phyloP scores from a whole-genome alignment of 148 eudicot genomes.

The Chenopodium quinoa region DNA sequence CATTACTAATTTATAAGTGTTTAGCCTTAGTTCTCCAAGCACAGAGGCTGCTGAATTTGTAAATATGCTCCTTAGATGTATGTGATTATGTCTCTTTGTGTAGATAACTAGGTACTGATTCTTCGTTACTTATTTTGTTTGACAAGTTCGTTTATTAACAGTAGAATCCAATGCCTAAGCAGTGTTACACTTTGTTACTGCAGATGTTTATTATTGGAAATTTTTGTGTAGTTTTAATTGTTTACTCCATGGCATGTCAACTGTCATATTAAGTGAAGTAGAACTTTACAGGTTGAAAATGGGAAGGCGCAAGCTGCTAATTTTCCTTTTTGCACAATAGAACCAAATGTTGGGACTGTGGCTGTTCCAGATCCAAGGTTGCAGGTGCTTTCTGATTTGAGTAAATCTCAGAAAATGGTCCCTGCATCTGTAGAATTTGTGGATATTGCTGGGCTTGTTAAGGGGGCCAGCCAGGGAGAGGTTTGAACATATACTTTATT shows the following conservation, averaged over 20 bases:
- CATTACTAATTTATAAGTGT: not conserved
- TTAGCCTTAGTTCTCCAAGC: not conserved
- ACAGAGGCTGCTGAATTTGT: not conserved
- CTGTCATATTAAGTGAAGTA: slow-evolving; percentile 3
- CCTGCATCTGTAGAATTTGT: slow-evolving; percentile 94
- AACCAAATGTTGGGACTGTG: slow-evolving; percentile 92
- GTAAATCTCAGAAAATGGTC: slow-evolving; percentile 83
- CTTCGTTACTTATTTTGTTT: not conserved
- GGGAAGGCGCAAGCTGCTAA: slow-evolving; percentile 99
- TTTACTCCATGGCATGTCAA: not conserved
- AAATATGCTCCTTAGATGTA: not conserved
- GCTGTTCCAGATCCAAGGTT: slow-evolving; percentile 95
- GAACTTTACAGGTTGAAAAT: slow-evolving; percentile 73
- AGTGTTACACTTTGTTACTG: not conserved
- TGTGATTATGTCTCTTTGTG: not conserved
- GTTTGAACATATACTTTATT: slow-evolving; percentile 32
- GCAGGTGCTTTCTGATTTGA: slow-evolving; percentile 73
- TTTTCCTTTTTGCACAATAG: slow-evolving; percentile 95
- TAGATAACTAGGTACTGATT: not conserved
- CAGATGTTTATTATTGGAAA: not conserved
- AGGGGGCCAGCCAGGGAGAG: slow-evolving; percentile 99
- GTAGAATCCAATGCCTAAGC: not conserved
- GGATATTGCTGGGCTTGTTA: slow-evolving; percentile 98
- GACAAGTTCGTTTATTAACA: not conserved
- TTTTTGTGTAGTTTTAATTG: not conserved